Evolutionary conservation across 345 rosid genomes (phyloP), one percentile per base, ranked within the genome.

Genomic region (Populus euphratica): DNA sequence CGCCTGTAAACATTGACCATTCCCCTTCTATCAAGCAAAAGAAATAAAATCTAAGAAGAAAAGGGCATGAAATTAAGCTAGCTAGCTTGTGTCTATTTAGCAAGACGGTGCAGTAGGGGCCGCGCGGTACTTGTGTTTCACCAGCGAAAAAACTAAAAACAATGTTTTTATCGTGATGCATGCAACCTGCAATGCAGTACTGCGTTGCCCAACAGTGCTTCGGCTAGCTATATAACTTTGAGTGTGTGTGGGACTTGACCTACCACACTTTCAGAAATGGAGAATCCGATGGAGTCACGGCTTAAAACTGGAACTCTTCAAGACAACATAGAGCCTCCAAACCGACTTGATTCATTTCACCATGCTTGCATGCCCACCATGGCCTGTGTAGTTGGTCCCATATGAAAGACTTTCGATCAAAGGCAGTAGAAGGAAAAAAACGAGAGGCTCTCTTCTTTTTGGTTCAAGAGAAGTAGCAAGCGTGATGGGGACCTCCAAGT

Each of bases 391-490:
- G 54, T 20, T 41, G 82, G 73, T 62, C 86, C 83, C 81, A 80
- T 69, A 33, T 7, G 75, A 69, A 0, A 79, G 75, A 79, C 76
- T 77, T 72, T 77, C 36, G 27, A 59, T 23, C 64, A 21, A 43
- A 17, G 44, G 54, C 54, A 63, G 29, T n/a, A 18, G 41, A 72
- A 49, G 63, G 14, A 65, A 49, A 36, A 68, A 75, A 33, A 63
- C 67, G 81, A 73, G 80, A 50, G 85, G 82, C 77, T 73, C 25
- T 63, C 69, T 73, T 82, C 16, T 25, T 68, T 38, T 76, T 3
- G 35, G 64, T 1, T 59, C 64, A 21, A 29, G 1, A 29, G 73
- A 10, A 62, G 73, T 4, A 62, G n/a, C 77, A 20, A 31, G 39
- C 64, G 23, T 62, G 83, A 82, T 82, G 79, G 80, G 64, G 49